These are phyloP conservation scores for Lupinus albus DNA, from an alignment of 306 rosid genomes.

Conservation along the genomic window DNA sequence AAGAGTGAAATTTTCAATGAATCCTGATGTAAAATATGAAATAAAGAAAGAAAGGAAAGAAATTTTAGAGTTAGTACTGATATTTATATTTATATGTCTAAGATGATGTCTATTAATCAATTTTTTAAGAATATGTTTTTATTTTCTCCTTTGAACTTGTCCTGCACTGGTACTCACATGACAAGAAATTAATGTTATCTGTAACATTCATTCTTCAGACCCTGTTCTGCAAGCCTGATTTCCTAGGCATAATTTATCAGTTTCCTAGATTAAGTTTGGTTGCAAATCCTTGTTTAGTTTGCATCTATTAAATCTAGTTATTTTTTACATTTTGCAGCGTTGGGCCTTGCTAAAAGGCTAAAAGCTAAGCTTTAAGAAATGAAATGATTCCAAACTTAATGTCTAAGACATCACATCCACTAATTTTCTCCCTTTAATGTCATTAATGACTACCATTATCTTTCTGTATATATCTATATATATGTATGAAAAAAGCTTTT, in stretches of 20 bases:
- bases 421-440: conserved; percentile 18
- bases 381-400: not conserved
- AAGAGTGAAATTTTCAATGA: conserved; percentile 15
- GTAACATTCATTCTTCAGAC: conserved; percentile 7
- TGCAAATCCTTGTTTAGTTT: not conserved
- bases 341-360: conserved; percentile 22
- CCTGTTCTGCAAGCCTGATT: conserved; percentile 13
- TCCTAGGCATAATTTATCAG: not conserved
- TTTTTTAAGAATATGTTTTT: not conserved
- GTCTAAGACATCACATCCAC: not conserved
- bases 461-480: conserved; percentile 5
- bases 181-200: not conserved
- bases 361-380: conserved; percentile 27
- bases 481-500: not conserved
- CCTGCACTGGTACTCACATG: conserved; percentile 15
- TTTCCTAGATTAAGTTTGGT: conserved; percentile 4
- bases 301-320: not conserved
- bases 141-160: not conserved
- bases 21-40: not conserved
- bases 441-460: not conserved
- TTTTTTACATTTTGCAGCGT: not conserved
- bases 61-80: not conserved
- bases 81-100: conserved; percentile 15
- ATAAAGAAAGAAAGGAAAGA: too few relatives aligned
- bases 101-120: conserved; percentile 18